Evolutionary conservation across 805 yeast genomes (phyloP).

Genomic region (Saccharomycopsis babjevae): DNA sequence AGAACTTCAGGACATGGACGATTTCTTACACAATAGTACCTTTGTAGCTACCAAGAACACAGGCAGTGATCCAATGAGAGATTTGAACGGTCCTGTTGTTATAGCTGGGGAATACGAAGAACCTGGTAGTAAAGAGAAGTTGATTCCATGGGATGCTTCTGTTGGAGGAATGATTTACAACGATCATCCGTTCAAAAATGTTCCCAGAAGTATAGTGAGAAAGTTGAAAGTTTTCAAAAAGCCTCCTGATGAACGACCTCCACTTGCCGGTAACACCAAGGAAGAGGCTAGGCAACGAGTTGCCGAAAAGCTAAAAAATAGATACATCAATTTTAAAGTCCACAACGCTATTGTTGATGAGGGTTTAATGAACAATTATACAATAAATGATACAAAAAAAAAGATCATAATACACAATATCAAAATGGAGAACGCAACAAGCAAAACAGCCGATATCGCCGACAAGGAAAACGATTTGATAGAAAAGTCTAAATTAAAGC

Average conservation of each 20-base stretch:
- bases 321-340: slow-evolving; percentile 33
- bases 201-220: slow-evolving; percentile 30
- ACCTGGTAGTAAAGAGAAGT: slow-evolving; percentile 21
- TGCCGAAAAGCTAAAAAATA: slow-evolving; percentile 35
- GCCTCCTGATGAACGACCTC: slow-evolving; percentile 25
- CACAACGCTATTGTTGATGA: slow-evolving; percentile 27
- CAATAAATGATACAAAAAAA: slow-evolving; percentile 18
- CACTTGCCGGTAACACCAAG: neutral
- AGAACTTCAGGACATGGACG: slow-evolving; percentile 1
- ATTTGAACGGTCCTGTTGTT: slow-evolving; percentile 1
- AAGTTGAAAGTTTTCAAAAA: slow-evolving; percentile 29
- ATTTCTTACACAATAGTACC: slow-evolving; percentile 11
- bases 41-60: slow-evolving; percentile 2
- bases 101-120: slow-evolving; percentile 5
- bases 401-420: slow-evolving; percentile 21
- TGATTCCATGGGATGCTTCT: slow-evolving; percentile 32
- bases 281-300: slow-evolving; percentile 47
- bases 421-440: slow-evolving; percentile 20
- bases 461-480: slow-evolving; percentile 10
- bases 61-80: slow-evolving; percentile 4
- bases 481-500: neutral
- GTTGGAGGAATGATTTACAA: slow-evolving; percentile 28
- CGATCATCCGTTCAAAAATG: slow-evolving; percentile 26
- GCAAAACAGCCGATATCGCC: neutral
- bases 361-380: slow-evolving; percentile 20